A percentile compares a stretch with the other conserved stretches of the same genome.
Evolutionary conservation across 108 stramenopile species (phyloP).

Genomic region (Fistulifera solaris): DNA sequence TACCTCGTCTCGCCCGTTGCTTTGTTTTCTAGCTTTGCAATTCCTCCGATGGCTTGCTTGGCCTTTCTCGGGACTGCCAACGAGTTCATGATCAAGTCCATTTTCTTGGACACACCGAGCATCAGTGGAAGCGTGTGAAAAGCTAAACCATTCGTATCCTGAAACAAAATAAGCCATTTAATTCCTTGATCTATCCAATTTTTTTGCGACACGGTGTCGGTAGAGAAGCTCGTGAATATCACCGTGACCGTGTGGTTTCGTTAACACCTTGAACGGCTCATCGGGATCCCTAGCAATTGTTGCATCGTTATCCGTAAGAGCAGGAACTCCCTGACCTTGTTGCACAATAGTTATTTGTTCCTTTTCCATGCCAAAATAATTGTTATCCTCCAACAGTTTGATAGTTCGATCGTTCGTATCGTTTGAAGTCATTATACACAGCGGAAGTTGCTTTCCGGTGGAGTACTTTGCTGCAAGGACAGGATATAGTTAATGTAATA

Average conservation of each 20-base stretch:
- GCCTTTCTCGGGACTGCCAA: slow-evolving; percentile 93
- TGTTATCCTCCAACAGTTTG: slow-evolving; percentile 63
- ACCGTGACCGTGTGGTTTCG: slow-evolving; percentile 99
- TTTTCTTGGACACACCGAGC: slow-evolving; percentile 81
- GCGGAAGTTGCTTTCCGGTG: slow-evolving; percentile 58
- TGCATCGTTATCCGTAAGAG: slow-evolving; percentile 85
- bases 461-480: slow-evolving; percentile 76
- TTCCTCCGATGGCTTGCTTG: slow-evolving; percentile 96
- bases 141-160: slow-evolving; percentile 97
- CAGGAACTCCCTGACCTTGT: slow-evolving; percentile 94
- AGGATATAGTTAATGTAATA: slow-evolving; percentile 89
- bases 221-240: slow-evolving; percentile 96
- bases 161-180: slow-evolving; percentile 91
- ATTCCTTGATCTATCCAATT: slow-evolving; percentile 72
- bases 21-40: slow-evolving; percentile 75
- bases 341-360: slow-evolving; percentile 91
- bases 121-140: slow-evolving; percentile 88
- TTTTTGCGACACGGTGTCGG: slow-evolving; percentile 64
- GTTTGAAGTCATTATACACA: slow-evolving; percentile 96
- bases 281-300: slow-evolving; percentile 69
- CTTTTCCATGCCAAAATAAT: slow-evolving; percentile 85
- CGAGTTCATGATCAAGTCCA: slow-evolving; percentile 91
- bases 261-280: slow-evolving; percentile 68
- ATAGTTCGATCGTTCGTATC: slow-evolving; percentile 91
- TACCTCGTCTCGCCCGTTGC: slow-evolving; percentile 30